Percentiles rank a stretch among this genome's conserved stretches.
Conservation (phyloP, 768 basidiomycete genomes). For the Crassisporium funariophilum region DNA sequence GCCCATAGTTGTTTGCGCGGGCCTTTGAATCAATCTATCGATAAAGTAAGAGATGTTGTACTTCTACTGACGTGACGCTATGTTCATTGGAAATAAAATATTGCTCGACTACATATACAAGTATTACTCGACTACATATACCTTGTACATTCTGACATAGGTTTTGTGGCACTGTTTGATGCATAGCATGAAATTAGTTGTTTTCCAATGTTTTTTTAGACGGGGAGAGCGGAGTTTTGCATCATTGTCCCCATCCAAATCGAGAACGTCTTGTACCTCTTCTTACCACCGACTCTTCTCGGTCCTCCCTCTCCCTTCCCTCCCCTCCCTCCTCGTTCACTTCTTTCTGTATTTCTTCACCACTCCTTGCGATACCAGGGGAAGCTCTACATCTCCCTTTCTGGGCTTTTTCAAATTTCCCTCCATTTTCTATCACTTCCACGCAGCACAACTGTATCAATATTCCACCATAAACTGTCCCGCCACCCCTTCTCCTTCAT, state of each 20-base stretch:
- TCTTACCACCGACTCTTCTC: constrained; percentile 13
- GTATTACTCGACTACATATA: no score
- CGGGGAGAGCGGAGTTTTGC: constrained; percentile 28
- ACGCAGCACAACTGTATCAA: constrained; percentile 18
- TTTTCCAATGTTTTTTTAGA: constrained; percentile 29
- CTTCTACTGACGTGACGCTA: no score
- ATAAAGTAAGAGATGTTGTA: no score
- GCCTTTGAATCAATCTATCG: no score
- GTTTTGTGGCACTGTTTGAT: no score
- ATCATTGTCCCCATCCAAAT: constrained; percentile 19
- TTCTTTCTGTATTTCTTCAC: constrained; percentile 11
- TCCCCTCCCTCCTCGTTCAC: constrained; percentile 13
- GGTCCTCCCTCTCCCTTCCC: constrained; percentile 13
- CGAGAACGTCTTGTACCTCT: constrained; percentile 9
- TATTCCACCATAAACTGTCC: constrained; percentile 10
- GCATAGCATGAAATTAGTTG: constrained; percentile 18
- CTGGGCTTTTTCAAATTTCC: constrained; percentile 15
- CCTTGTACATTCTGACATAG: no score
- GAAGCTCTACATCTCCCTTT: constrained; percentile 10
- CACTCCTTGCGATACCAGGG: constrained; percentile 6
- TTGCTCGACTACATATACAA: not conserved
- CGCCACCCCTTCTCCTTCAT: constrained; percentile 14
- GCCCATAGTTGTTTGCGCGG: not conserved
- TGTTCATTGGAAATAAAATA: not conserved
- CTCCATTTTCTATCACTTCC: constrained; percentile 8